Base-by-base conservation (phyloP, 441 rosid species). In the Populus hybrid region DNA sequence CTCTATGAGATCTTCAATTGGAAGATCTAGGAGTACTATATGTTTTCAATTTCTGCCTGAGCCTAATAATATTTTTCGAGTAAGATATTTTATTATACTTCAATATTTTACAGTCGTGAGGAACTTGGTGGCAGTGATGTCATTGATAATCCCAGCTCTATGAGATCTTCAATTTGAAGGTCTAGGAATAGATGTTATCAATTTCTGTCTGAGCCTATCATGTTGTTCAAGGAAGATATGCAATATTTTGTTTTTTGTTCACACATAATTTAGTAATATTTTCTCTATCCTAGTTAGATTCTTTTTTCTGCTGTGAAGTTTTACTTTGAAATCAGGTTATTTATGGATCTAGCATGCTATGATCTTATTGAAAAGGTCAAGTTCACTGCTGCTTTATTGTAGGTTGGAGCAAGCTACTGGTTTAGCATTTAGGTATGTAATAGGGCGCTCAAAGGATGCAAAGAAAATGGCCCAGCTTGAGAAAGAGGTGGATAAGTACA, bases 391-490 rank as follows among this genome's bases (percentile, higher is more conserved):
- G 26, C 28, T 80, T 21, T 34, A 68, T 73, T 69, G 59, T 34
- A 93, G 96, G 84, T 83, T 93, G 87, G 96, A 93, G 86, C 94
- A 93, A 79, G 92, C 96, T 57, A 93, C 98, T 28, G 94, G 94
- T 70, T 83, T 93, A 73, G 91, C 92, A 64, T 91, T 88, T 82
- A 89, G 96, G 78, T 93, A 91, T 46, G 90, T 91, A 6, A 90
- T 90, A 76, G 96, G 96, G 75, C 80, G 84, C 73, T 84, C 94
- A 2, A 93, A 89, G 70, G 87, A 89, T 86, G 76, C 73, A 21
- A 81, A 77, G 76, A 91, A 90, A 85, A 93, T 93, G 95, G 82
- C 86, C 40, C 78, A 75, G 79, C 92, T 93, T 70, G 82, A 87
- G 74, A 79, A 85, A 68, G 98, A 93, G 85, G 85, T 91, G 1